Percentiles rank a stretch among this genome's conserved stretches.
Evolutionary conservation across 768 basidiomycete species (phyloP).

Genomic region (Coprinopsis cinerea): DNA sequence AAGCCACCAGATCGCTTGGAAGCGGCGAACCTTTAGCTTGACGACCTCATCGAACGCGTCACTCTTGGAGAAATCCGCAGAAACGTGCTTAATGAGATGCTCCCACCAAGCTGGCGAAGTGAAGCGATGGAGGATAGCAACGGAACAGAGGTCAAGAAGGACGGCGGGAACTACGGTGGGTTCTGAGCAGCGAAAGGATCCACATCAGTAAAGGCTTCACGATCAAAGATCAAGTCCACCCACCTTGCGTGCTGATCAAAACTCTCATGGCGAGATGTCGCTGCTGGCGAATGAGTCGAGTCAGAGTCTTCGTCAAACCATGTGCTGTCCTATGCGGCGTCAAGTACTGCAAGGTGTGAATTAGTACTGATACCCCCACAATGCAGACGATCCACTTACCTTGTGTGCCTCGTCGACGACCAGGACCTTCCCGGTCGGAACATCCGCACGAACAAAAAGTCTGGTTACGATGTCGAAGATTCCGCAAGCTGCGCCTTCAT

Average conservation of each 20-base stretch:
- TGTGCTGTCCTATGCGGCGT: conserved; percentile 37
- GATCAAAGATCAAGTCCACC: too few relatives aligned
- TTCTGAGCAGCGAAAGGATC: too few relatives aligned
- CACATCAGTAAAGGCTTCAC: too few relatives aligned
- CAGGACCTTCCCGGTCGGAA: conserved; percentile 60
- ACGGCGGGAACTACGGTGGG: conserved; percentile 69
- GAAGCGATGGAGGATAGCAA: conserved; percentile 66
- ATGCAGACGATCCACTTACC: conserved; percentile 25
- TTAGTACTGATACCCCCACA: neutral
- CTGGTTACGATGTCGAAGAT: conserved; percentile 66
- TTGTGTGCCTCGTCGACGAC: conserved; percentile 77
- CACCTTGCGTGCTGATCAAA: conserved; percentile 71
- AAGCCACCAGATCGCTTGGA: neutral
- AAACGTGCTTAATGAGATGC: conserved; percentile 61
- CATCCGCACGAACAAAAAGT: conserved; percentile 54
- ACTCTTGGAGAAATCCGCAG: conserved; percentile 50
- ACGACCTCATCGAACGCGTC: conserved; percentile 67
- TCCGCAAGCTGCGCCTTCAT: conserved; percentile 58
- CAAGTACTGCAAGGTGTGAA: conserved; percentile 44
- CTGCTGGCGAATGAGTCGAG: conserved; percentile 60
- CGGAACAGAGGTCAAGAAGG: conserved; percentile 59
- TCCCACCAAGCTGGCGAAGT: conserved; percentile 76
- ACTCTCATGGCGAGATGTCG: conserved; percentile 69
- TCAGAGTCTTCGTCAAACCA: conserved; percentile 52
- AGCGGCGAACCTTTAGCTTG: conserved; percentile 48